Evolutionary conservation across 257 asterid genomes (phyloP).

Genomic region (Solanum tarapatanum): DNA sequence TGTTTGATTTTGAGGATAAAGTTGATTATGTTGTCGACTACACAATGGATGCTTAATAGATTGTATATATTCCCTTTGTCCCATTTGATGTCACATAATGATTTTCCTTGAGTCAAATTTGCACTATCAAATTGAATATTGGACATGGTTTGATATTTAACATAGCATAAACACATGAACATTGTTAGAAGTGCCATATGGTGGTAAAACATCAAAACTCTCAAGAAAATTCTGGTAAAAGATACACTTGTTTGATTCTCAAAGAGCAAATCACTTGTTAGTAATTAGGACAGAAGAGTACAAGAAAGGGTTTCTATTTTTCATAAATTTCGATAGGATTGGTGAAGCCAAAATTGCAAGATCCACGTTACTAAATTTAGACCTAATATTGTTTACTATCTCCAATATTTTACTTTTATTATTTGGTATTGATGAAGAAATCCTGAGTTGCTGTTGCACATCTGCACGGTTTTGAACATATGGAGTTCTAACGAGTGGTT

Average conservation of each 20-base stretch:
- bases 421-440: neutral
- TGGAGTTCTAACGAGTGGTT: conserved; percentile 1
- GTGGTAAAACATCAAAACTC: neutral
- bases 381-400: neutral
- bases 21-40: neutral
- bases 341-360: neutral
- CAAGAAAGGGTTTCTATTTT: neutral
- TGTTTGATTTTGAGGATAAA: neutral
- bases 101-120: neutral
- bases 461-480: neutral
- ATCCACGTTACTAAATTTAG: neutral
- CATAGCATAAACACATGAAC: neutral
- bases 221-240: neutral
- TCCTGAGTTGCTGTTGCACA: neutral
- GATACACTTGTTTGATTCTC: neutral
- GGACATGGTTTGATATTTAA: neutral
- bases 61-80: neutral
- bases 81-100: neutral
- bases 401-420: neutral
- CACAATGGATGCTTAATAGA: neutral
- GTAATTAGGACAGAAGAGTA: neutral
- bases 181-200: neutral
- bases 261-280: neutral
- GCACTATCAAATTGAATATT: neutral
- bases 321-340: neutral